Base-by-base conservation (phyloP, 129 eudicot genomes). In the Chrysanthemum seticuspe region DNA sequence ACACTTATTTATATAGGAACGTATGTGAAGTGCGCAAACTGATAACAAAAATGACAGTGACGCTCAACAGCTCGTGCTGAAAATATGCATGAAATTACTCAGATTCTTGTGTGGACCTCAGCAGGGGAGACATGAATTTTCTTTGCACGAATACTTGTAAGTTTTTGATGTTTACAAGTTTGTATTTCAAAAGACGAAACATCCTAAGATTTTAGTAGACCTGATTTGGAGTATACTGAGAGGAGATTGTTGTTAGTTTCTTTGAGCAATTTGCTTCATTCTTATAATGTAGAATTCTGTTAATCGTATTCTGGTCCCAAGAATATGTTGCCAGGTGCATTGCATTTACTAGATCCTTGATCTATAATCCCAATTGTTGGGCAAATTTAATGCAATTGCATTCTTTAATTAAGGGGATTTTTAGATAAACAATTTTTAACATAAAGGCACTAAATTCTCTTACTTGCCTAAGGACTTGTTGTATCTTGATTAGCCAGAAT, bases 321-420 rank as follows among this genome's bases (percentile, higher is more conserved):
- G 64, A 59, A 59, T 59, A 59, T 59, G n/a, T 59, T 21, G 64
- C 36, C 34, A 57, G 31, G 23, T 11, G 62, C 62, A 19, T 18
- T 57, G 63, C 34, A 58, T 19, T 58, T 58, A 58, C 63, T 16
- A 19, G 12, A 58, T 21, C 13, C 4, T 9, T 58, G 5, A 13
- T 21, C 36, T 59, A 19, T 59, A 29, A 59, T 59, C 21, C 14
- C 4, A 12, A 59, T 2, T 2, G 10, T 40, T 7, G 47, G 47
- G 47, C 10, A 40, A 40, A 40, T 6, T 40, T 40, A 40, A 40
- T 9, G 64, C n/a, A 59, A 18, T 21, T 10, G 27, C 64, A 59
- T 10, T 18, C 0, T 19, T 2, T 21, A 10, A 13, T 18, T 10
- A 8, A 58, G n/a, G 7, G 11, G 4, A 0, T 19, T 58, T 58